Conservation (phyloP, 352 stramenopile species). For the Phytophthora nicotianae region DNA sequence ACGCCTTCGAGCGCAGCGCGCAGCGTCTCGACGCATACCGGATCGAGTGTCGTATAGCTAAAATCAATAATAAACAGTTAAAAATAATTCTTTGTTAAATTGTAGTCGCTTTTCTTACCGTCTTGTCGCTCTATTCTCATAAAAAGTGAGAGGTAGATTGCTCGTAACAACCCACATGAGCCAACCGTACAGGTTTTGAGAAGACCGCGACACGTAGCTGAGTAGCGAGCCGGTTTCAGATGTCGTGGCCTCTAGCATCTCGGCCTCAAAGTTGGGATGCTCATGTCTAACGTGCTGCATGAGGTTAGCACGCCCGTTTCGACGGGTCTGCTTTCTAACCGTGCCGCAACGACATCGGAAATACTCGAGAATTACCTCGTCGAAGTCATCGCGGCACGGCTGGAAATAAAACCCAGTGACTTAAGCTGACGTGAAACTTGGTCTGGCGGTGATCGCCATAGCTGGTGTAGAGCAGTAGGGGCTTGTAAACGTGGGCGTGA, state of each 20-base stretch:
- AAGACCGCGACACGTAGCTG: background rate
- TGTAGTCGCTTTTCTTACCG: no score
- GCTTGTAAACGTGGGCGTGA: no score
- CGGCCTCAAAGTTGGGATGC: background rate
- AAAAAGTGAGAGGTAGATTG: background rate
- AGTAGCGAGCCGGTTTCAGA: slow-evolving; percentile 3
- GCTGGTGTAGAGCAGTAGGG: no score
- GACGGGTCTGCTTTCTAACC: slow-evolving; percentile 7
- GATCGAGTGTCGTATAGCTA: background rate
- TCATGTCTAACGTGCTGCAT: slow-evolving; percentile 8
- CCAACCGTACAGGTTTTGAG: background rate
- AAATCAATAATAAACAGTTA: background rate
- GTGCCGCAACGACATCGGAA: slow-evolving; percentile 16
- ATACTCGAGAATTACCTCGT: slow-evolving; percentile 11
- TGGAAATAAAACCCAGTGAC: background rate
- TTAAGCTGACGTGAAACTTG: background rate
- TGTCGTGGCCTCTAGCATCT: slow-evolving; percentile 3
- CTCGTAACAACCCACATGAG: background rate
- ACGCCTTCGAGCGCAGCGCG: background rate
- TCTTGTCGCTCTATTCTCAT: background rate
- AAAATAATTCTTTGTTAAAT: background rate
- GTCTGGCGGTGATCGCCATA: background rate
- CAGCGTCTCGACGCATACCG: background rate
- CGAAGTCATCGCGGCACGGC: background rate
- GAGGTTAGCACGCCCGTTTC: slow-evolving; percentile 3